Percentiles rank a stretch among this genome's conserved stretches.
Evolutionary conservation across 495 filamentous ascomycete genomes (phyloP).

Genomic region (Aspergillus bridgeri): DNA sequence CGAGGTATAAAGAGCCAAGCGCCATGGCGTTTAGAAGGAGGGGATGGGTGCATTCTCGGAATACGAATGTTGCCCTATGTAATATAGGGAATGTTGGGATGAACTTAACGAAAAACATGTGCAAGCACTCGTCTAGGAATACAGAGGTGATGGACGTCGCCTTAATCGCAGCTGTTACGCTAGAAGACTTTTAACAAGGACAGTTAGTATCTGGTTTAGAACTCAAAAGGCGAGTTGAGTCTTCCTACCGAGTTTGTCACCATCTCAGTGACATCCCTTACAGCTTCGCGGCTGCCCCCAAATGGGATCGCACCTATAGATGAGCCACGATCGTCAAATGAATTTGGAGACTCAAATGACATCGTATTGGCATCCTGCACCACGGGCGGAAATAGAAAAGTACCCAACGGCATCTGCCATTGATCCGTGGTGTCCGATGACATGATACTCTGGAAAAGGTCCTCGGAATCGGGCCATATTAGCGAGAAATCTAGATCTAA

Average conservation of each 20-base stretch:
- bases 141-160: slow-evolving; percentile 46
- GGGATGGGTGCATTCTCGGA: slow-evolving; percentile 47
- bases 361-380: slow-evolving; percentile 34
- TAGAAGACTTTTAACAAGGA: slow-evolving; percentile 33
- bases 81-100: slow-evolving; percentile 49
- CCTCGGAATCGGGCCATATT: slow-evolving; percentile 49
- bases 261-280: slow-evolving; percentile 48
- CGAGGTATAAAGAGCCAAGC: slow-evolving; percentile 47
- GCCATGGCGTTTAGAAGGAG: slow-evolving; percentile 48
- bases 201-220: slow-evolving; percentile 3
- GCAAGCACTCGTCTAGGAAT: slow-evolving; percentile 47
- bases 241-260: slow-evolving; percentile 43
- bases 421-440: slow-evolving; percentile 40
- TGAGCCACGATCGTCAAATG: slow-evolving; percentile 36
- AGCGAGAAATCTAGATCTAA: slow-evolving; percentile 43
- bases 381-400: slow-evolving; percentile 38
- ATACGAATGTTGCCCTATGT: slow-evolving; percentile 47
- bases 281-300: slow-evolving; percentile 45
- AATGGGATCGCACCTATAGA: slow-evolving; percentile 40
- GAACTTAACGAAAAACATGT: slow-evolving; percentile 51
- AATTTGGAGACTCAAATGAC: slow-evolving; percentile 33
- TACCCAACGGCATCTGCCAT: slow-evolving; percentile 46
- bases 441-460: slow-evolving; percentile 47
- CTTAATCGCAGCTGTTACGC: slow-evolving; percentile 45
- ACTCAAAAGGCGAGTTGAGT: neutral